Conservation (phyloP, 2,329 filamentous ascomycete species). For the Penicillium palitans region DNA sequence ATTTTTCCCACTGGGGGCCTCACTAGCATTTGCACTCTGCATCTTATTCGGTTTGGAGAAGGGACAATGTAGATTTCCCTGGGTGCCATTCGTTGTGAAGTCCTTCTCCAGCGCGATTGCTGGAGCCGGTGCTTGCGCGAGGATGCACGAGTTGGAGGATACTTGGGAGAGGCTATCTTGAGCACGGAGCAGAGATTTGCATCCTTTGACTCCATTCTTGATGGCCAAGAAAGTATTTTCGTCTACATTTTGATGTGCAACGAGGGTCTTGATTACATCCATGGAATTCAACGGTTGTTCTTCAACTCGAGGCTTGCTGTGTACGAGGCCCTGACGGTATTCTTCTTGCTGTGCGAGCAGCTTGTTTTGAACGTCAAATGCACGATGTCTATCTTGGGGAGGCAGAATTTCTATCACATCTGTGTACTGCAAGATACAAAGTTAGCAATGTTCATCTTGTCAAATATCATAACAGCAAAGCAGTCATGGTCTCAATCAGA, state of each 20-base stretch:
- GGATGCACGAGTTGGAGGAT: conserved; percentile 43
- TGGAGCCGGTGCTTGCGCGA: conserved; percentile 54
- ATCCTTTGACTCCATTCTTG: conserved; percentile 42
- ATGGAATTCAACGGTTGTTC: conserved; percentile 64
- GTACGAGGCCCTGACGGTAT: conserved; percentile 39
- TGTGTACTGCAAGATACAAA: conserved; percentile 19
- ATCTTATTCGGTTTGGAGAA: conserved; percentile 61
- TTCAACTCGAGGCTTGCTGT: conserved; percentile 24
- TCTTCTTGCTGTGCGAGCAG: conserved; percentile 34
- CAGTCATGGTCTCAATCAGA: conserved; percentile 47
- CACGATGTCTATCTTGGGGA: conserved; percentile 29
- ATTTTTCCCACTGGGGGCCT: conserved; percentile 40
- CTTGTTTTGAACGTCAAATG: conserved; percentile 34
- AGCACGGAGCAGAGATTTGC: conserved; percentile 38
- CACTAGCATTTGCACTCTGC: conserved; percentile 31
- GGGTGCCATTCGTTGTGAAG: conserved; percentile 82
- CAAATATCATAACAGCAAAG: conserved; percentile 17
- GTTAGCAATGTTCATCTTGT: conserved; percentile 31
- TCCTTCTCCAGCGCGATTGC: conserved; percentile 77
- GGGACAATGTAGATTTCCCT: conserved; percentile 76
- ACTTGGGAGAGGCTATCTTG: conserved; percentile 31
- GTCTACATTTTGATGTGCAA: conserved; percentile 67
- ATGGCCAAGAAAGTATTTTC: conserved; percentile 47
- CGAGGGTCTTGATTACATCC: conserved; percentile 56
- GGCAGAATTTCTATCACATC: conserved; percentile 22